Evolutionary conservation across 345 rosid genomes (phyloP).

Genomic region (Pistacia atlantica): DNA sequence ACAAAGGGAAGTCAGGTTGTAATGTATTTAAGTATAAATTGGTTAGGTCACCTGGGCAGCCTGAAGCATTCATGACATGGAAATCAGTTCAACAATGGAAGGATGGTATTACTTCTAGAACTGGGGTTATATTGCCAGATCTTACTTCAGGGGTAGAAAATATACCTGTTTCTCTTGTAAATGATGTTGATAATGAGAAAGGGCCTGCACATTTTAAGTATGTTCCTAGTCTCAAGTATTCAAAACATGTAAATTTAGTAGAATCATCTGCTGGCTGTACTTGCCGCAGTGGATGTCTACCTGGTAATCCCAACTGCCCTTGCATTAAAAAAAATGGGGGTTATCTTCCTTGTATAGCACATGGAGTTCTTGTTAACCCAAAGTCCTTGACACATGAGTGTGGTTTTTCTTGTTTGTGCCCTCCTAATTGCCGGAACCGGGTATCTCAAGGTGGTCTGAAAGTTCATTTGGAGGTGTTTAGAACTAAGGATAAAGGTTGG

Average conservation of each 20-base stretch:
- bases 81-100: constrained; percentile 61
- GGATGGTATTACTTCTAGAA: constrained; percentile 42
- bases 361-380: constrained; percentile 59
- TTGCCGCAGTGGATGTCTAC: constrained; percentile 58
- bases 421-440: constrained; percentile 63
- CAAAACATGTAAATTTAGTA: constrained; percentile 39
- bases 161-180: constrained; percentile 72
- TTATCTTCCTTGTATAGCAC: constrained; percentile 58
- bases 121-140: constrained; percentile 70
- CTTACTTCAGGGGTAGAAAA: constrained; percentile 79
- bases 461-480: constrained; percentile 48
- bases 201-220: constrained; percentile 77
- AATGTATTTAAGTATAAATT: constrained; percentile 75
- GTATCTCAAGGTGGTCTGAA: constrained; percentile 71
- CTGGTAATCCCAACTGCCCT: constrained; percentile 66
- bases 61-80: constrained; percentile 59
- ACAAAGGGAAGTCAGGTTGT: constrained; percentile 71
- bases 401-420: constrained; percentile 75
- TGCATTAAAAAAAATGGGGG: constrained; percentile 76
- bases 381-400: constrained; percentile 77
- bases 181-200: constrained; percentile 78
- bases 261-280: constrained; percentile 51
- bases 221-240: constrained; percentile 47
- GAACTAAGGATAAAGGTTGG: constrained; percentile 84
- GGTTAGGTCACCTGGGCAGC: constrained; percentile 65